Evolutionary conservation across 305 asterid species (phyloP), one percentile per base, ranked within the genome.

Genomic region (Fraxinus sp.): DNA sequence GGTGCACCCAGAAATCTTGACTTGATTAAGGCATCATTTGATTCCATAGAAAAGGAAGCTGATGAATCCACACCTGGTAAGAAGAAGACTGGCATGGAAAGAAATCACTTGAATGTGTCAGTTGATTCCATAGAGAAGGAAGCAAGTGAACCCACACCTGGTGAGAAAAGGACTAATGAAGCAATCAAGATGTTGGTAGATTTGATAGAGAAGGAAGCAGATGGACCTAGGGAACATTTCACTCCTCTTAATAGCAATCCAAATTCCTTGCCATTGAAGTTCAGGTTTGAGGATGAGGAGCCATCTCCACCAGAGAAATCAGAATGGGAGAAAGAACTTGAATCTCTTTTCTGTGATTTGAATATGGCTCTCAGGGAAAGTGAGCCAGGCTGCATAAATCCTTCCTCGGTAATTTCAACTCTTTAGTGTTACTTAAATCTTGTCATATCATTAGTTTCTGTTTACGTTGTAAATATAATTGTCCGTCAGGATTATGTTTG

Each of bases 221-320:
- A 70, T 70, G 75, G 39, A 70, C 13, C 68, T 4, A 73, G 72
- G 77, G 86, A 84, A 24, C 71, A 57, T n/a, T 78, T 74, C 0
- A 36, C 35, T 55, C 80, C 84, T n/a, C 13, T 39, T 26, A 52
- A 79, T 33, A 89, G 75, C 85, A 75, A 75, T 55, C 49, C 85
- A 14, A 37, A 36, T 10, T 18, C 64, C 10, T 87, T 90, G 43
- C 96, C 92, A 1, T 26, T 85, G 24, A 90, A 78, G 81, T 96
- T 96, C 39, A 35, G 89, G 62, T 90, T 90, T 14, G 90, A 87
- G 77, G 92, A 89, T 14, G 91, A 86, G 78, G 82, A 81, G 83
- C 49, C 7, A 77, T 89, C 82, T 28, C 83, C 84, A 6, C 81
- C 39, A 0, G 79, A 82, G 80, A 87, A 87, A 86, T 77, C 92